Conservation (phyloP, 257 asterid species). For the Jacaranda mimosifolia region DNA sequence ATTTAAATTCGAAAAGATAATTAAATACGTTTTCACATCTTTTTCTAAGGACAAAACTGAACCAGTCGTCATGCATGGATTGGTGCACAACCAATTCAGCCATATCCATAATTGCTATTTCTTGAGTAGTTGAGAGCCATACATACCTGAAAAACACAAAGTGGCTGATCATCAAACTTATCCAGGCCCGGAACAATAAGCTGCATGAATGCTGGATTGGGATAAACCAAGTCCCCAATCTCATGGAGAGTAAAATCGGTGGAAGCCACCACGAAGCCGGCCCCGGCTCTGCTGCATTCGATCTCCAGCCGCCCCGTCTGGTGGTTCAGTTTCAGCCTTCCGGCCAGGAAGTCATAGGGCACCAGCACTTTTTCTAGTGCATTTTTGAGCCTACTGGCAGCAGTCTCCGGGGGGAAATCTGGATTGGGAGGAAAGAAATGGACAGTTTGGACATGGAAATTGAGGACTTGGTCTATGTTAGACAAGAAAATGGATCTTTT, state of each 20-base stretch:
- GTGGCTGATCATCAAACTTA: slow-evolving; percentile 67
- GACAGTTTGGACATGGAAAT: slow-evolving; percentile 78
- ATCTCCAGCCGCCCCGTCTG: slow-evolving; percentile 69
- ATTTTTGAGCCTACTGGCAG: slow-evolving; percentile 45
- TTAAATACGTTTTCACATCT: neutral
- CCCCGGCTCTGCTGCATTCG: slow-evolving; percentile 61
- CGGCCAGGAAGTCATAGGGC: slow-evolving; percentile 71
- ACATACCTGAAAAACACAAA: slow-evolving; percentile 78
- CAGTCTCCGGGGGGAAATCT: slow-evolving; percentile 59
- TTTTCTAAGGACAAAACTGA: neutral
- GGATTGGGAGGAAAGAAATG: slow-evolving; percentile 71
- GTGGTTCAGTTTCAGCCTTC: slow-evolving; percentile 56
- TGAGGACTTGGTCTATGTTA: slow-evolving; percentile 79
- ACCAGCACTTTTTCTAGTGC: slow-evolving; percentile 60
- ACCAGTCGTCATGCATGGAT: too few relatives aligned
- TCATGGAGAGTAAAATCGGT: slow-evolving; percentile 60
- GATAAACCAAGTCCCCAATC: slow-evolving; percentile 77
- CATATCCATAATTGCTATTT: neutral
- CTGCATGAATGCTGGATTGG: slow-evolving; percentile 81
- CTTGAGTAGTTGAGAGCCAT: slow-evolving; percentile 18
- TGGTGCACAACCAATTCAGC: neutral
- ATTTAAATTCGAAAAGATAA: neutral
- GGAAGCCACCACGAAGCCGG: slow-evolving; percentile 66
- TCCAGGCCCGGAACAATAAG: slow-evolving; percentile 59
- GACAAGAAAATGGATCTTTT: slow-evolving; percentile 57